Evolutionary conservation across 1,284 basidiomycete genomes (phyloP).

Genomic region (Leccinum pallidistipes): DNA sequence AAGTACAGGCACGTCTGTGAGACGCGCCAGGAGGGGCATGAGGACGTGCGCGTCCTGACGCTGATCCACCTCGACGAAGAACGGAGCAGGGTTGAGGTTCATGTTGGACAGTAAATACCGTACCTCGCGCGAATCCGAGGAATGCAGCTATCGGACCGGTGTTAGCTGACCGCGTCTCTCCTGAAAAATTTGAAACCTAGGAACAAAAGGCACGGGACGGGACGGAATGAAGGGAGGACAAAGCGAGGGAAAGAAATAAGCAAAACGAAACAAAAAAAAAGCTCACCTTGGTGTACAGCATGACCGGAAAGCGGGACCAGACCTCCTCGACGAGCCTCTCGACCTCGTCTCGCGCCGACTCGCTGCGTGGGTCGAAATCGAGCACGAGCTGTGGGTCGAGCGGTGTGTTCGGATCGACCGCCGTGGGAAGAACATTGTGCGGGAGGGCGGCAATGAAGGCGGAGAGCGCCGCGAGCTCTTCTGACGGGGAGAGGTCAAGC

Average conservation of each 20-base stretch:
- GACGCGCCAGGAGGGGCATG: conserved; percentile 48
- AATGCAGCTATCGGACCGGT: conserved; percentile 48
- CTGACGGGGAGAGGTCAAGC: conserved; percentile 48
- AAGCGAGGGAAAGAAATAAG: neutral
- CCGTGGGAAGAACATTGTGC: conserved; percentile 73
- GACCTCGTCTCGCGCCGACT: conserved; percentile 57
- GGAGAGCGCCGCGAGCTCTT: conserved; percentile 80
- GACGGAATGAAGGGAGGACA: conserved; percentile 4
- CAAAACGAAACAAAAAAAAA: neutral
- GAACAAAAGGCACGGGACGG: neutral
- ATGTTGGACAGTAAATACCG: conserved; percentile 60
- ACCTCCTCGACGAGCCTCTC: conserved; percentile 55
- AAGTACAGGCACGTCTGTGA: conserved; percentile 57
- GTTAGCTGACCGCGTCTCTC: neutral
- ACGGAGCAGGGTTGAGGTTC: conserved; percentile 64
- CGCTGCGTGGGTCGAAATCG: conserved; percentile 75
- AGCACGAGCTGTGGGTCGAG: conserved; percentile 80
- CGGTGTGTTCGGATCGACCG: conserved; percentile 61
- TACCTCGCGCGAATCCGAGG: conserved; percentile 64
- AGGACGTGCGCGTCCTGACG: conserved; percentile 51
- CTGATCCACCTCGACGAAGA: conserved; percentile 75
- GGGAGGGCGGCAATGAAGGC: conserved; percentile 77
- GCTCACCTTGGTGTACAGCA: conserved; percentile 45
- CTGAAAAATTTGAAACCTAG: neutral
- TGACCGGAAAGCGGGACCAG: conserved; percentile 75